Base-by-base conservation (phyloP, 2,329 filamentous ascomycete species). In the Aspergillus pseudoglaucus region DNA sequence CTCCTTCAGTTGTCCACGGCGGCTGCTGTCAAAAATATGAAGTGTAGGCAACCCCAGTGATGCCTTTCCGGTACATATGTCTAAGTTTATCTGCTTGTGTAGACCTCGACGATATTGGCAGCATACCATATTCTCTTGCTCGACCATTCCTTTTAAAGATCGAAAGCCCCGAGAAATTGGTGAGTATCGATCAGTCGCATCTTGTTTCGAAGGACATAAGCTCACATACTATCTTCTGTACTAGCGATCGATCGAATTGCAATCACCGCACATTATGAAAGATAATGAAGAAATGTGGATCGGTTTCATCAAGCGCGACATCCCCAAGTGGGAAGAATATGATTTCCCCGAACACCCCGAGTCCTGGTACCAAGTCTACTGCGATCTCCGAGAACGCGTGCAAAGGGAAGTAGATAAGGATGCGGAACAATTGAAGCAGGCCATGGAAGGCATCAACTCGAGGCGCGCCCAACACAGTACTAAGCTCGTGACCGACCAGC, bases 291-390 rank as follows among this genome's bases (percentile, higher is more conserved):
- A 90, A 57, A 73, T 91, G 52, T 96, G 91, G 91, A 70, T 82
- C 38, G 78, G 80, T 23, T 80, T 96, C 60, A 93, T 97, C 66
- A 79, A 81, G 45, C 81, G 83, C 42, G 83, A 95, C 59, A 87
- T 95, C 52, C 82, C 83, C 2, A 72, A 80, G 47, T 84, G 82
- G 66, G 75, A 83, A 38, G 82, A 85, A 61, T 79, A 81, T 22
- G 80, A 83, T 56, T 73, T 81, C 20, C 87, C 87, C 0, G 76
- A 77, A 47, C 78, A 88, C 53, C 81, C 84, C 0, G 74, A 74
- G 32, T 82, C 82, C 50, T 96, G 90, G 90, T 82, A 84, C 63
- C 82, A 85, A 47, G 76, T 94, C 12, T 96, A 94, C 70, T 73
- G 77, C 54, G 81, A 82, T 53, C 84, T 90, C 61, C 77, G 80